Percentiles rank a stretch among this genome's conserved stretches.
These are phyloP conservation scores for Euphrasia arctica DNA, from an alignment of 305 asterid genomes.

Conservation along the genomic window DNA sequence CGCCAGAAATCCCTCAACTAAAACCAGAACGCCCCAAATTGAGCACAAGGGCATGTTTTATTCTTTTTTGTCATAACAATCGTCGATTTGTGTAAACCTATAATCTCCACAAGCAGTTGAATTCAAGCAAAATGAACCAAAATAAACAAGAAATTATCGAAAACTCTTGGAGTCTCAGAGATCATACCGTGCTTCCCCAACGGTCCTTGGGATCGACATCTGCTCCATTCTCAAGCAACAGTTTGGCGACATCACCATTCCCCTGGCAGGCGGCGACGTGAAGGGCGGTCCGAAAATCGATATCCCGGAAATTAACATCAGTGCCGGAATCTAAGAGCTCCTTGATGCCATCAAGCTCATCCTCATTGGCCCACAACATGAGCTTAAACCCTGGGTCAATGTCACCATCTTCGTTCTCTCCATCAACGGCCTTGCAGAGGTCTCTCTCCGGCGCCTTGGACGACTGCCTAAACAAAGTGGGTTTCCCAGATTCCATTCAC, in stretches of 20 bases:
- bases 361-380: conserved; percentile 78
- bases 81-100: background rate
- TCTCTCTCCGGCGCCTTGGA: conserved; percentile 76
- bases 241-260: conserved; percentile 50
- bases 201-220: conserved; percentile 66
- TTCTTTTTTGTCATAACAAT: background rate
- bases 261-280: conserved; percentile 97
- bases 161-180: background rate
- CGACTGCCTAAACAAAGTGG: conserved; percentile 70
- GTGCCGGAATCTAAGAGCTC: conserved; percentile 62
- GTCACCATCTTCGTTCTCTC: conserved; percentile 48
- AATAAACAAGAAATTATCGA: background rate
- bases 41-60: background rate
- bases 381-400: conserved; percentile 76
- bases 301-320: conserved; percentile 78
- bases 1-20: background rate
- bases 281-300: conserved; percentile 83
- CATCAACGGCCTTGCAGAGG: conserved; percentile 34
- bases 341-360: conserved; percentile 77
- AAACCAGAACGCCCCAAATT: background rate
- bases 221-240: conserved; percentile 67
- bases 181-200: conserved; percentile 95
- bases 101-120: background rate
- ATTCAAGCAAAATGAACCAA: background rate
- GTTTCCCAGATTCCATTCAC: conserved; percentile 42